Conservation (phyloP, 1,284 basidiomycete species). For the Trametes versicolor region DNA sequence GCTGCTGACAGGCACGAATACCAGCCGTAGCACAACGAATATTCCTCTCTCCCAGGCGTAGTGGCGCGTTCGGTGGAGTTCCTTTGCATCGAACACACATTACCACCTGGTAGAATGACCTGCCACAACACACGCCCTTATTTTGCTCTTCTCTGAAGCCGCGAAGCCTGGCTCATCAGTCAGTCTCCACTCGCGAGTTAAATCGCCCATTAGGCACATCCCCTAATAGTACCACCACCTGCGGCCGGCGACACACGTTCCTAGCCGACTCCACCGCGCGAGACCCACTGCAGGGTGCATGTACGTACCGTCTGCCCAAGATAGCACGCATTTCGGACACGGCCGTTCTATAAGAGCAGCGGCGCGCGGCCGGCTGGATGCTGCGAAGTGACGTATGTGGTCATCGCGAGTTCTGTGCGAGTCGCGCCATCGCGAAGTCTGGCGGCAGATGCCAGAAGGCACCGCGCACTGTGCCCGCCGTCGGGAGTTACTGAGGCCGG, state of each 20-base stretch:
- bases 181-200: background rate
- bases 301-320: background rate
- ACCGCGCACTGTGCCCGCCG: background rate
- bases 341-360: slow-evolving; percentile 1
- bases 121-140: slow-evolving; percentile 2
- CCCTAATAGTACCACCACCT: background rate
- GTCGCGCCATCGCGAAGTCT: slow-evolving; percentile 12
- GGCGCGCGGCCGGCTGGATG: slow-evolving; percentile 4
- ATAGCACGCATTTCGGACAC: slow-evolving; percentile 4
- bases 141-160: background rate
- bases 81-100: background rate
- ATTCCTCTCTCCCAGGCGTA: background rate
- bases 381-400: slow-evolving; percentile 18
- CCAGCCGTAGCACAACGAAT: background rate
- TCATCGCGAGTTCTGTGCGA: slow-evolving; percentile 6
- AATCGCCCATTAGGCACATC: background rate
- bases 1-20: background rate
- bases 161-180: background rate
- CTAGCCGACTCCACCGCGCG: slow-evolving; percentile 18
- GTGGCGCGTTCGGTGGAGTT: background rate
- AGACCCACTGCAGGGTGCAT: slow-evolving; percentile 10
- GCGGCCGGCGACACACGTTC: slow-evolving; percentile 15
- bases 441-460: slow-evolving; percentile 6
- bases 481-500: slow-evolving; percentile 2
- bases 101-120: background rate